Percentiles rank a stretch among this genome's conserved stretches.
These are phyloP conservation scores for Fusarium secorum DNA, from an alignment of 2,329 filamentous ascomycete species.

Conservation along the genomic window DNA sequence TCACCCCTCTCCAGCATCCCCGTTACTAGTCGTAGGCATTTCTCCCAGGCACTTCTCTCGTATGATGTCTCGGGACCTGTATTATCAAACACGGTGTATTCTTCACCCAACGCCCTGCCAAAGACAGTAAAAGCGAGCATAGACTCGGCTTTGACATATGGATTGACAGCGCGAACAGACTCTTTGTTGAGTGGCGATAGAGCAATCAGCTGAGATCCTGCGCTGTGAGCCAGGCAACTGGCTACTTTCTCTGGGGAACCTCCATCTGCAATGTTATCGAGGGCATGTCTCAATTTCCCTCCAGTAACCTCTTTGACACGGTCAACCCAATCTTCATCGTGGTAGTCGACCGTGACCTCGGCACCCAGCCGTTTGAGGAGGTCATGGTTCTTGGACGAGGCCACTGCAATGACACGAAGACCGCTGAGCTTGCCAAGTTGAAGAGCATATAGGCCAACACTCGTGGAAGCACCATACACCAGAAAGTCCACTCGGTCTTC, in stretches of 20 bases:
- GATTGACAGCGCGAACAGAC: neutral
- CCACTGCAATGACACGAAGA: neutral
- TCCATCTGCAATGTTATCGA: neutral
- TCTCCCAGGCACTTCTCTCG: neutral
- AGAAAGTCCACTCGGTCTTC: neutral
- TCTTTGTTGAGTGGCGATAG: neutral
- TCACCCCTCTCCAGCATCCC: neutral
- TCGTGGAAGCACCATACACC: slow-evolving; percentile 9
- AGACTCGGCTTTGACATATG: neutral
- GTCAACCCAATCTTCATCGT: neutral
- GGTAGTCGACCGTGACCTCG: neutral
- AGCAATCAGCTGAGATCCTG: neutral
- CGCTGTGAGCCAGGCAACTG: rapidly evolving
- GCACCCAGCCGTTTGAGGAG: neutral
- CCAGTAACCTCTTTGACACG: neutral
- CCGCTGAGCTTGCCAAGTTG: neutral
- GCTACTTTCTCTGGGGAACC: neutral
- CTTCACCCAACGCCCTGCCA: neutral
- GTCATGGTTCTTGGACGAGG: neutral
- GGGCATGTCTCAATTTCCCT: neutral
- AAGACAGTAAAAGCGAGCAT: slow-evolving; percentile 12
- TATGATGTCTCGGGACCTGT: neutral
- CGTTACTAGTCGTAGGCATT: neutral
- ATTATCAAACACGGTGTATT: neutral
- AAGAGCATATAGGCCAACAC: slow-evolving; percentile 6